Conservation (phyloP, 768 basidiomycete genomes). For the Leucocoprinus leucothites region DNA sequence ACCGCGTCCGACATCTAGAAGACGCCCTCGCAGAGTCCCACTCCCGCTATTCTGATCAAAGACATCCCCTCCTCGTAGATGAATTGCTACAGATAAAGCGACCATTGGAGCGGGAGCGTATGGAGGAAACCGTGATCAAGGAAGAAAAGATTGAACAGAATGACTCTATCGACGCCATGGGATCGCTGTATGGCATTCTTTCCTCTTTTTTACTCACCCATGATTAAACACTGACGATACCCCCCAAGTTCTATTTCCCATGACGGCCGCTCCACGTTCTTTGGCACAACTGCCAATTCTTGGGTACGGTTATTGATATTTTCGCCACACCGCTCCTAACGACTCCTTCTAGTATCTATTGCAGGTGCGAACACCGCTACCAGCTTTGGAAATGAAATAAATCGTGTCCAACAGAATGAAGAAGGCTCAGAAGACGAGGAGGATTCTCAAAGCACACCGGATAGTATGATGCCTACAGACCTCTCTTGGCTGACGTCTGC, state of each 20-base stretch:
- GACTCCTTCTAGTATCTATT: constrained; percentile 50
- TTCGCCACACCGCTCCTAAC: constrained; percentile 14
- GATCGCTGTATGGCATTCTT: constrained; percentile 47
- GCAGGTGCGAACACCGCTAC: constrained; percentile 40
- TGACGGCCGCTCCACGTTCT: constrained; percentile 61
- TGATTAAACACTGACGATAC: not conserved
- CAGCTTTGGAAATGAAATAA: not conserved
- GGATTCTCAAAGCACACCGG: constrained; percentile 28
- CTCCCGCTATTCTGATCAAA: constrained; percentile 39
- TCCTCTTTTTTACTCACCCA: constrained; percentile 6
- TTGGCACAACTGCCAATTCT: constrained; percentile 63
- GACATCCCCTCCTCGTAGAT: constrained; percentile 57
- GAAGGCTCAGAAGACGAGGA: constrained; percentile 55
- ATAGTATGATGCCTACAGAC: constrained; percentile 42
- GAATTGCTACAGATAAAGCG: constrained; percentile 64
- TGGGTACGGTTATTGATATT: constrained; percentile 46
- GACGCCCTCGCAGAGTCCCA: constrained; percentile 60
- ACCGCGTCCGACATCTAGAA: constrained; percentile 64
- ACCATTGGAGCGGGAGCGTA: constrained; percentile 60
- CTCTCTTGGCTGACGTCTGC: constrained; percentile 57
- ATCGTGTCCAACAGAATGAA: constrained; percentile 47
- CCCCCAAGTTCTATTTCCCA: constrained; percentile 55
- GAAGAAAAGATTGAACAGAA: constrained; percentile 45
- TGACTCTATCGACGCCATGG: constrained; percentile 62
- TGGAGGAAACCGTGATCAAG: constrained; percentile 31